Base-by-base conservation (phyloP, 108 stramenopile species). In the Fragilariopsis cylindrus region DNA sequence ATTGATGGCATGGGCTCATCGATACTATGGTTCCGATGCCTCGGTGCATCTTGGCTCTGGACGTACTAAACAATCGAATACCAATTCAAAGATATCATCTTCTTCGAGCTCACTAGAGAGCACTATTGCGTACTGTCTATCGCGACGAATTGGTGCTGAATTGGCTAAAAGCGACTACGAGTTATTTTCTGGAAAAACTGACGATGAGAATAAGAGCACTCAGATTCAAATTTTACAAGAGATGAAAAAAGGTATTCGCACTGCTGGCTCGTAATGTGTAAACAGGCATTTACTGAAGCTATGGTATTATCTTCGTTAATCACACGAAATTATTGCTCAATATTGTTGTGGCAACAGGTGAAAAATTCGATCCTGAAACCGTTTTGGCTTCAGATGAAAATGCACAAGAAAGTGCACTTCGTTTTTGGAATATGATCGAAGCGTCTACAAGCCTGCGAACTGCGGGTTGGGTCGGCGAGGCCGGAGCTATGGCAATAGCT, bases 11-110 rank as follows among this genome's bases (percentile, higher is more conserved):
- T 92, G 91, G 91, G 82, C 84, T 58, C 95, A 96, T 79, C 79
- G 95, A 50, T 96, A 92, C 78, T 91, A 92, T 76, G 95, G 95
- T 2, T 83, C 91, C 3, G 95, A 96, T 82, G 95, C 92, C 46
- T 91, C 89, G 8, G 92, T 96, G 42, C 92, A 93, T 70, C 69
- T 96, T 19, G 92, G 95, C 3, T 82, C 88, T 9, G 82, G 84
- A 4, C 81, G 87, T 41, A 48, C 69, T 6, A 88, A 86, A 64
- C 52, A 66, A 13, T 47, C 72, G 41, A 53, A 62, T 47, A 19
- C 43, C 30, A 47, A n/a, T 11, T 16, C 66, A 48, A 76, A 78
- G 45, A 57, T 16, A 30, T 55, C 69, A 11, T 74, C 77, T 7
- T 67, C 65, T 8, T 21, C 40, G n/a, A 15, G 53, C 4, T 40